Evolutionary conservation across 306 rosid genomes (phyloP).

Genomic region (Betula pendula): DNA sequence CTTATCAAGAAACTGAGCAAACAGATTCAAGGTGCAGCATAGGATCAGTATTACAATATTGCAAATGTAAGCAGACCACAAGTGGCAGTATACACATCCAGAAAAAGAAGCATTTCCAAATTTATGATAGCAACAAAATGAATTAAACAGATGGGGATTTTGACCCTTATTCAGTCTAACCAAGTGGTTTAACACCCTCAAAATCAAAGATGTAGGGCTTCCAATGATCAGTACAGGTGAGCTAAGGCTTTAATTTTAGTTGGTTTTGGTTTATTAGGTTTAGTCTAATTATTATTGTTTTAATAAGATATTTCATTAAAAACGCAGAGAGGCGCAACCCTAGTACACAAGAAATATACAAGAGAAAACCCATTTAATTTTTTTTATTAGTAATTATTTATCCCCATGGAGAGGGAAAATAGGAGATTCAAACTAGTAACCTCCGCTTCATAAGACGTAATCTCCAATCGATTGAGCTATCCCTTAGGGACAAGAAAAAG

Average conservation of each 20-base stretch:
- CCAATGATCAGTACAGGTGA: neutral
- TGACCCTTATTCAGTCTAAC: neutral
- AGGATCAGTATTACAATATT: conserved; percentile 8
- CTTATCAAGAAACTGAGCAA: conserved; percentile 19
- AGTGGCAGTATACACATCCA: conserved; percentile 1
- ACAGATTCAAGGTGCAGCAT: conserved; percentile 7
- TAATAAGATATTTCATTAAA: too few species aligned
- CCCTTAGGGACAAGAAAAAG: too few species aligned
- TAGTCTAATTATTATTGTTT: too few species aligned
- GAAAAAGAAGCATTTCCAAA: neutral
- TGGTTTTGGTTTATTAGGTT: too few species aligned
- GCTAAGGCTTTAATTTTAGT: neutral
- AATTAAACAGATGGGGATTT: neutral
- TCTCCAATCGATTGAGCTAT: too few species aligned
- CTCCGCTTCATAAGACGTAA: too few species aligned
- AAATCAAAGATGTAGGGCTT: neutral
- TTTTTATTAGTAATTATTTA: too few species aligned
- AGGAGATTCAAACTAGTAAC: too few species aligned
- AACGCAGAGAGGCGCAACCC: too few species aligned
- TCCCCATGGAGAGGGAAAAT: too few species aligned
- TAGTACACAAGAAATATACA: too few species aligned
- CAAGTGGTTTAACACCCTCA: neutral
- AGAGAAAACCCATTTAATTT: too few species aligned
- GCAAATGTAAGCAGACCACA: conserved; percentile 12
- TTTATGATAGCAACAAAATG: neutral